phyloP scores from a whole-genome alignment of 306 rosid species.

The Ochetophila trinervis region DNA sequence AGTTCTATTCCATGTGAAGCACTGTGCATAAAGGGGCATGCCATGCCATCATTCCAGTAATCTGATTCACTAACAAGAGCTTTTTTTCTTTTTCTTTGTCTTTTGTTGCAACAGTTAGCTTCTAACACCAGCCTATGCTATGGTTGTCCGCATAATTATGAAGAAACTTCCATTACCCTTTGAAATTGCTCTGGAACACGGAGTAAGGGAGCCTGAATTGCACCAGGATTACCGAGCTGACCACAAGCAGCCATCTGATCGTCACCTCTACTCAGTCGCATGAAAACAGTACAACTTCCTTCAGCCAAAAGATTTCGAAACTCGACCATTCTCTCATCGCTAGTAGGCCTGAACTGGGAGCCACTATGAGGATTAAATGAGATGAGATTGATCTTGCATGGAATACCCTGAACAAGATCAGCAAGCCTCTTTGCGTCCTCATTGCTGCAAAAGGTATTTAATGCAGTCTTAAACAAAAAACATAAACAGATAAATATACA shows the following conservation, averaged over 20 bases:
- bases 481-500: not conserved
- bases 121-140: slow-evolving; percentile 8
- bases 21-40: not conserved
- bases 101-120: not conserved
- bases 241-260: slow-evolving; percentile 99
- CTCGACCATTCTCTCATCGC: slow-evolving; percentile 66
- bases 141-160: slow-evolving; percentile 29
- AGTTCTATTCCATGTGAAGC: not conserved
- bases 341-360: slow-evolving; percentile 78
- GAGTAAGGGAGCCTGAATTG: slow-evolving; percentile 70
- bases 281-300: slow-evolving; percentile 58
- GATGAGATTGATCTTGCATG: slow-evolving; percentile 91
- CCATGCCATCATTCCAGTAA: not conserved
- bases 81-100: slow-evolving; percentile 1
- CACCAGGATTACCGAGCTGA: slow-evolving; percentile 80
- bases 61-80: not conserved
- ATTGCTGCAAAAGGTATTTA: slow-evolving; percentile 32
- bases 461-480: not conserved
- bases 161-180: slow-evolving; percentile 38
- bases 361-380: slow-evolving; percentile 81
- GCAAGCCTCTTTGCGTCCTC: slow-evolving; percentile 74
- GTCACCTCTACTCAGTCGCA: slow-evolving; percentile 78
- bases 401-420: slow-evolving; percentile 75
- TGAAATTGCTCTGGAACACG: slow-evolving; percentile 76
- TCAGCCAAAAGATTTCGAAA: slow-evolving; percentile 71